Conservation (phyloP, 2,329 filamentous ascomycete genomes). For the Ilyonectria mors-panacis region DNA sequence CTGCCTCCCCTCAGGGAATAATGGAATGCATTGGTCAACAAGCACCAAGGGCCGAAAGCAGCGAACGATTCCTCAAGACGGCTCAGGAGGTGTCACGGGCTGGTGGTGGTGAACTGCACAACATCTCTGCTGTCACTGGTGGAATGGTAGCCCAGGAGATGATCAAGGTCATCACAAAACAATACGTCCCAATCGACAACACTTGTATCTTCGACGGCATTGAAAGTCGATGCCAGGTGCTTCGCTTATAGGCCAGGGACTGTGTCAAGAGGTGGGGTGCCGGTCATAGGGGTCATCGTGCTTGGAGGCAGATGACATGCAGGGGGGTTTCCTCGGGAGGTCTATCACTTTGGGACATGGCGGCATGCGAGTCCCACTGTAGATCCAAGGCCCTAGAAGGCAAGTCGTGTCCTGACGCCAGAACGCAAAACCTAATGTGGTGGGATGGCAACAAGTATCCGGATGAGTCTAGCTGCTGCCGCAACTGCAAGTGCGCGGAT, state of each 20-base stretch:
- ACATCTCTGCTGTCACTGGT: conserved; percentile 88
- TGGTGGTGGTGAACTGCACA: conserved; percentile 90
- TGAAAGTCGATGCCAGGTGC: conserved; percentile 71
- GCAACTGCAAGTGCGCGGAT: not conserved
- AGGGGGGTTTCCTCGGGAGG: conserved; percentile 6
- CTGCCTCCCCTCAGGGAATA: conserved; percentile 68
- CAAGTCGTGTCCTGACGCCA: not conserved
- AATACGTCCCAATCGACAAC: conserved; percentile 81
- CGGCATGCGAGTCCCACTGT: conserved; percentile 11
- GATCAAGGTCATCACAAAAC: conserved; percentile 87
- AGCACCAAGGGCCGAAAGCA: conserved; percentile 63
- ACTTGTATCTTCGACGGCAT: conserved; percentile 81
- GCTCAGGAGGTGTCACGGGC: conserved; percentile 81
- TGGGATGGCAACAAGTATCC: conserved; percentile 5
- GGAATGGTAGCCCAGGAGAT: conserved; percentile 97
- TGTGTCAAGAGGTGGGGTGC: not conserved
- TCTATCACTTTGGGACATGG: conserved; percentile 3
- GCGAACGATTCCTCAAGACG: conserved; percentile 66
- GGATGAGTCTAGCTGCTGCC: not conserved
- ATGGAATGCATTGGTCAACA: conserved; percentile 60
- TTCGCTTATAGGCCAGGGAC: conserved; percentile 60
- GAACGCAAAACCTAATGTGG: not conserved
- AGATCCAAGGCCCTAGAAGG: not conserved
- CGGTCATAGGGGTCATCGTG: conserved; percentile 9
- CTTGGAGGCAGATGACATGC: not conserved